Base-by-base conservation (phyloP, 352 stramenopile genomes). In the Halophytophthora batemanensis region DNA sequence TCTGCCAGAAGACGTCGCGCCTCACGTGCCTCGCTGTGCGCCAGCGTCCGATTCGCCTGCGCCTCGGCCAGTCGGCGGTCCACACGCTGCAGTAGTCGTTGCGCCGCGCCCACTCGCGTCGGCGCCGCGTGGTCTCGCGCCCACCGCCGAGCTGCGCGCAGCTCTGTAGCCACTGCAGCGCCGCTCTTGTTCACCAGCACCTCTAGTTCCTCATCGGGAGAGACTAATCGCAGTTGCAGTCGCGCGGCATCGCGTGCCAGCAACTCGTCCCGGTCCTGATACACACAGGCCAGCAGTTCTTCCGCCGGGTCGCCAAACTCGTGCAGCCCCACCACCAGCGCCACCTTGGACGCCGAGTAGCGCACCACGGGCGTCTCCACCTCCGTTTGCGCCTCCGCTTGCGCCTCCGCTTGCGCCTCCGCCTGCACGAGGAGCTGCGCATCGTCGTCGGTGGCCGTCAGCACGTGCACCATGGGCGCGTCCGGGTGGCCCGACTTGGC, bases 331-430 rank as follows among this genome's bases (percentile, higher is more conserved):
- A 81, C 65, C 23, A 87, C 61, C 6, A 77, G 64, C 41, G 82
- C 82, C 38, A 93, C 73, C 41, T 84, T 86, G 23, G 79, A 90
- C 40, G 82, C 82, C 29, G 79, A 80, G 39, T 85, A 77, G 45
- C 72, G 82, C 46, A 90, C 61, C 22, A 79, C 54, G 12, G 42
- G 13, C 7, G 2, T 1, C 36, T 23, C 23, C 25, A 22, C 41
- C 41, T 38, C 41, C 21, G 5, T 13, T 12, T 35, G 21, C 21
- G 18, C 41, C 21, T 33, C 41, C 25, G 8, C 4, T 8, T 31
- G 25, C 4, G 25, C 25, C 8, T 31, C 25, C 25, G 25, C 25
- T 31, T 31, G 25, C 4, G 25, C 25, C 8, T 31, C 25, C 25
- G 25, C 25, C 8, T 31, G 25, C 25, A 31, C 25, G 25, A 8